Conservation (phyloP, 805 yeast species). For the Priceomyces carsonii region DNA sequence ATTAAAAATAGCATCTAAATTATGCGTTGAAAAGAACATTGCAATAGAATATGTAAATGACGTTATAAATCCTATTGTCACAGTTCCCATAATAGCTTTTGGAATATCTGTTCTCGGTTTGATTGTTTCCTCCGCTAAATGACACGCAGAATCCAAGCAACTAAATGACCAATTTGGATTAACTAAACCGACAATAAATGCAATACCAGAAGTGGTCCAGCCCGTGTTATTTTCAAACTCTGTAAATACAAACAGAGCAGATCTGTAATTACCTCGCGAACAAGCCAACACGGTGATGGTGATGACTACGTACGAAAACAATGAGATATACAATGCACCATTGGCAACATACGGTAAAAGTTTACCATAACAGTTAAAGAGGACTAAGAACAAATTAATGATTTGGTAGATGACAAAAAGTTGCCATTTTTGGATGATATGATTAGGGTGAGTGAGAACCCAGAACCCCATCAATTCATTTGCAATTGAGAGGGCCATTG, state of each 20-base stretch:
- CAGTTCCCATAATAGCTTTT: constrained; percentile 60
- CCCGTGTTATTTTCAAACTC: constrained; percentile 59
- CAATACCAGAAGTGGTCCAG: constrained; percentile 58
- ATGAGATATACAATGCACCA: constrained; percentile 51
- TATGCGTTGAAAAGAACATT: constrained; percentile 59
- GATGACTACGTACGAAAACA: constrained; percentile 53
- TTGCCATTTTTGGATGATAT: constrained; percentile 50
- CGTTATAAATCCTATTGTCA: constrained; percentile 66
- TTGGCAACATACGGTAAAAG: constrained; percentile 53
- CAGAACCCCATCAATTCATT: constrained; percentile 53
- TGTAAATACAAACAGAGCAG: constrained; percentile 53
- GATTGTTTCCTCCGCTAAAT: constrained; percentile 65
- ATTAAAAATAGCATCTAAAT: constrained; percentile 48
- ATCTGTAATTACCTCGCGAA: constrained; percentile 52
- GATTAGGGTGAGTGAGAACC: constrained; percentile 37
- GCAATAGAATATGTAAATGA: constrained; percentile 53
- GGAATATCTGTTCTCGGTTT: constrained; percentile 63
- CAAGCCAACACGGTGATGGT: constrained; percentile 54
- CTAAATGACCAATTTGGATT: constrained; percentile 72
- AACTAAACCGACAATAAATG: constrained; percentile 68
- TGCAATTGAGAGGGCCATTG: constrained; percentile 57
- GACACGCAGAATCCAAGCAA: constrained; percentile 71
- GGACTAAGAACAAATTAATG: constrained; percentile 39
- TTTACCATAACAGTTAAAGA: constrained; percentile 53
- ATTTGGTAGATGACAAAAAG: constrained; percentile 52